Conservation (phyloP, 352 stramenopile species). For the Phytophthora sp. region DNA sequence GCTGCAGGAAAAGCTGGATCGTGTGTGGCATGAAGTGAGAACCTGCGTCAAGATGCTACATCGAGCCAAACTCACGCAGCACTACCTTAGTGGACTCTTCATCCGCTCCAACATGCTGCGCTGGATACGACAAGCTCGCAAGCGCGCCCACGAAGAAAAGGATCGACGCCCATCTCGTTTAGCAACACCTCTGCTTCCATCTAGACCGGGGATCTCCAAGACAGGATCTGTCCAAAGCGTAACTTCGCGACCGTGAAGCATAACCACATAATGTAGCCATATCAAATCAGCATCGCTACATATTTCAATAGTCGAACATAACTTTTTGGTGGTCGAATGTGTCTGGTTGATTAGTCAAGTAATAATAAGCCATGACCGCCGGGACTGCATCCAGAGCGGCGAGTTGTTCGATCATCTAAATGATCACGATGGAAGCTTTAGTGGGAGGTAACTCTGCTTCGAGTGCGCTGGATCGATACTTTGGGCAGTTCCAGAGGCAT, state of each 20-base stretch:
- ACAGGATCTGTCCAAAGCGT: slow-evolving; percentile 22
- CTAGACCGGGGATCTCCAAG: slow-evolving; percentile 18
- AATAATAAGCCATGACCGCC: not conserved
- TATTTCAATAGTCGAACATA: slow-evolving; percentile 20
- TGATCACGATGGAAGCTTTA: not conserved
- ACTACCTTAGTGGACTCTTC: slow-evolving; percentile 69
- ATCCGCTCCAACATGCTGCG: slow-evolving; percentile 64
- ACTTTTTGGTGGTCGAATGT: slow-evolving; percentile 23
- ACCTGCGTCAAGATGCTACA: slow-evolving; percentile 71
- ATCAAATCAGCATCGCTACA: slow-evolving; percentile 5
- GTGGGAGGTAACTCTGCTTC: not conserved
- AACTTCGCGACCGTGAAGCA: slow-evolving; percentile 2
- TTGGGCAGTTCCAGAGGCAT: slow-evolving; percentile 31
- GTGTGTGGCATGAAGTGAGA: slow-evolving; percentile 64
- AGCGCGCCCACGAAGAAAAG: slow-evolving; percentile 43
- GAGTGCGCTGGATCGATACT: slow-evolving; percentile 33
- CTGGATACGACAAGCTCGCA: slow-evolving; percentile 59
- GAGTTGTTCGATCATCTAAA: slow-evolving; percentile 56
- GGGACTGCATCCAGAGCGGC: slow-evolving; percentile 49
- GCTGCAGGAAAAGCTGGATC: slow-evolving; percentile 38
- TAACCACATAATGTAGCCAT: slow-evolving; percentile 14
- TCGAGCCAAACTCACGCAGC: slow-evolving; percentile 70
- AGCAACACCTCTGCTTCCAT: slow-evolving; percentile 5
- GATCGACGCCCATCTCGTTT: slow-evolving; percentile 19
- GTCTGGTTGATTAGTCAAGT: slow-evolving; percentile 8